These are phyloP conservation scores for Fusarium zealandicum DNA, from an alignment of 2,329 filamentous ascomycete genomes.

Conservation along the genomic window DNA sequence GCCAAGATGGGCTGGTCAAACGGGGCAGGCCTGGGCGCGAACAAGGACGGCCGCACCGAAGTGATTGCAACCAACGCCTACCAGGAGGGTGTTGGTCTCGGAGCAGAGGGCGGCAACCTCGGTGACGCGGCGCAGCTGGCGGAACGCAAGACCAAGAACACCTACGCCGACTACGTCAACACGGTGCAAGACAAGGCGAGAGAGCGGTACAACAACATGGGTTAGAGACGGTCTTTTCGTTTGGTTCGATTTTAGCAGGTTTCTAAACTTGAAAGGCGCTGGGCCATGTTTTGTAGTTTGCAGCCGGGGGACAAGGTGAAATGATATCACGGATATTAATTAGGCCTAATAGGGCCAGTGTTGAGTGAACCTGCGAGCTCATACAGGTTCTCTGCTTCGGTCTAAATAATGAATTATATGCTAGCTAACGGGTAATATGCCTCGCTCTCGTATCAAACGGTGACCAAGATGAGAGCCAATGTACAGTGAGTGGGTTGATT, in stretches of 20 bases:
- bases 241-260: background rate
- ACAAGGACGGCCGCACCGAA: slow-evolving; percentile 67
- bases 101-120: slow-evolving; percentile 72
- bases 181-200: slow-evolving; percentile 71
- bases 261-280: slow-evolving; percentile 14
- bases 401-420: background rate
- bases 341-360: too few relatives aligned
- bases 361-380: background rate
- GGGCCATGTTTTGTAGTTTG: background rate
- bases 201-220: slow-evolving; percentile 68
- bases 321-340: too few relatives aligned
- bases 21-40: slow-evolving; percentile 70
- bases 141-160: slow-evolving; percentile 65
- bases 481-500: background rate
- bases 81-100: slow-evolving; percentile 72
- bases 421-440: background rate
- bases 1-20: slow-evolving; percentile 77
- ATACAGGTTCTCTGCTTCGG: background rate
- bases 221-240: slow-evolving; percentile 10
- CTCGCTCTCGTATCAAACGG: background rate
- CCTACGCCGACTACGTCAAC: slow-evolving; percentile 68
- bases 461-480: background rate
- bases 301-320: too few relatives aligned
- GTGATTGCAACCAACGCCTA: slow-evolving; percentile 71
- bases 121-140: slow-evolving; percentile 73